Evolutionary conservation across 306 rosid genomes (phyloP), one percentile per base, ranked within the genome.

Genomic region (Cucurbita ficifolia): DNA sequence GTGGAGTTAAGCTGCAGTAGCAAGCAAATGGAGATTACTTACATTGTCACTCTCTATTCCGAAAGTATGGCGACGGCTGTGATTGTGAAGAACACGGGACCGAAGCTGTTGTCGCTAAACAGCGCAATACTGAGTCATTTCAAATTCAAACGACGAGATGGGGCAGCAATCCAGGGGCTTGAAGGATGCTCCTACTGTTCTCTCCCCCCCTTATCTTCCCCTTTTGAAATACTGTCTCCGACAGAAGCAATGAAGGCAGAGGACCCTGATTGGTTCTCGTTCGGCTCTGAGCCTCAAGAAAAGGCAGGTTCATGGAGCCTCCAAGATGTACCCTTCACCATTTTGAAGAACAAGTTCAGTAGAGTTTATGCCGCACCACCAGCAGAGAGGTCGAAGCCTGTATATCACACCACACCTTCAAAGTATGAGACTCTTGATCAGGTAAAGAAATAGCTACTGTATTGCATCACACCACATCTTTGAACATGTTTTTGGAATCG

Each of bases 61-160:
- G 75, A 82, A 83, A 90, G 96, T 84, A 75, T 94, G 86, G 98
- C 98, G 35, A 90, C 98, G 7, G 98, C 98, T 13, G 89, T 89
- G 5, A 82, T 86, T 39, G 87, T 84, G 21, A 87, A 83, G 83
- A 94, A 90, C 86, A 84, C 82, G 10, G 86, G 92, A 72, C 75
- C 72, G 5, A 94, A 86, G 79, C 81, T 86, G 13, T 84, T 83
- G 53, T 87, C 84, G 62, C 79, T 90, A 67, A 84, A 57, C 58
- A 89, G 77, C 49, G 97, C 96, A 2, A 90, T 94, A 57, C 86
- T 94, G 9, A 87, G 96, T 83, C 92, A 94, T 80, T 84, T 94
- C 38, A 85, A 75, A 70, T 90, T 80, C 54, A 94, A 94, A 79
- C 88, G 59, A 79, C 76, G 96, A 86, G 75, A 79, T 38, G 90